Evolutionary conservation across 768 basidiomycete species (phyloP).

Genomic region (Auricularia cornea): DNA sequence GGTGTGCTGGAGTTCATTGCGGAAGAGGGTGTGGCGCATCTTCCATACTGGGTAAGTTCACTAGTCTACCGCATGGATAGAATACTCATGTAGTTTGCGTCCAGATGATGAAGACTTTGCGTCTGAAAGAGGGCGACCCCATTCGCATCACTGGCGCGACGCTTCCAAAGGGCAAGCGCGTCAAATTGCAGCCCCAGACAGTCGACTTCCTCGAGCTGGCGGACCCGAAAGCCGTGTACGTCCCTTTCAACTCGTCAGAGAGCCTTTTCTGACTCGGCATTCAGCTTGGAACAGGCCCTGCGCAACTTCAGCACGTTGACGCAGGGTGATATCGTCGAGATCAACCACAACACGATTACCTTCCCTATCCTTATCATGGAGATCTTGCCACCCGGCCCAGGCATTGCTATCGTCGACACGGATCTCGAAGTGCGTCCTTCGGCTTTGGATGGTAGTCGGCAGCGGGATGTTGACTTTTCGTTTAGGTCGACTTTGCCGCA

Average conservation of each 20-base stretch:
- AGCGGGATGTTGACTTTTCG: not conserved
- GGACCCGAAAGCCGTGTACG: conserved; percentile 96
- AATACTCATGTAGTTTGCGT: not conserved
- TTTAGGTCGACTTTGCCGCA: conserved; percentile 31
- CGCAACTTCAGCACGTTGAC: conserved; percentile 89
- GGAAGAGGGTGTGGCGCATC: conserved; percentile 88
- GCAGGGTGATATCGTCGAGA: conserved; percentile 96
- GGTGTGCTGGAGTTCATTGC: conserved; percentile 99
- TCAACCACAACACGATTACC: conserved; percentile 91
- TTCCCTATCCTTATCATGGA: conserved; percentile 98
- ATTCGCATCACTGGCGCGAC: conserved; percentile 86
- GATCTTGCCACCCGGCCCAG: conserved; percentile 73
- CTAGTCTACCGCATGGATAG: not conserved
- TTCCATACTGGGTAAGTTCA: conserved; percentile 78
- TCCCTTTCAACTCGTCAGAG: conserved; percentile 11
- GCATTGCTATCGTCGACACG: conserved; percentile 86
- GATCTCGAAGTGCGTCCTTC: conserved; percentile 97
- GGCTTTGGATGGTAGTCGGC: conserved; percentile 54
- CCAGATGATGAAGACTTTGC: conserved; percentile 92
- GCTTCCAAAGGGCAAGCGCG: conserved; percentile 86
- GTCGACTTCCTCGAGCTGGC: conserved; percentile 95
- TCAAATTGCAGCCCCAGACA: conserved; percentile 94
- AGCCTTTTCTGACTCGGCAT: no score
- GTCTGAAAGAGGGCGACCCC: conserved; percentile 89
- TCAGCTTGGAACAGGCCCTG: conserved; percentile 78